Base-by-base conservation (phyloP, 2,329 filamentous ascomycete species). In the Curvularia sp. region DNA sequence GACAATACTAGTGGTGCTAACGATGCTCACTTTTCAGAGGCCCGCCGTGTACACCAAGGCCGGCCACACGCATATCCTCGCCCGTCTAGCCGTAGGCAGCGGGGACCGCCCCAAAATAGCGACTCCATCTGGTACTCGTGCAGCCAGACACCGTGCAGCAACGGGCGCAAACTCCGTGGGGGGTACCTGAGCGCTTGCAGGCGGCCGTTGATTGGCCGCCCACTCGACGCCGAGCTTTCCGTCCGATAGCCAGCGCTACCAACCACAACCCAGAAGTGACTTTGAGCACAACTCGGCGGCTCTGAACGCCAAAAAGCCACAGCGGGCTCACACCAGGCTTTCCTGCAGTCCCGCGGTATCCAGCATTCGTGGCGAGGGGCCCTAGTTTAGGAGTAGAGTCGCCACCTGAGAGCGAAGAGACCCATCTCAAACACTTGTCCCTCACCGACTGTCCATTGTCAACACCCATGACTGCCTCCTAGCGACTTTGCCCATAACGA, bases 261-360 rank as follows among this genome's bases (percentile, higher is more conserved):
- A 76, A 72, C 72, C 74, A 76, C 71, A 35, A 70, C 41, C 64
- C 55, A 55, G 51, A 53, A 55, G 51, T 67, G 63, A 65, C 68
- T 64, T 68, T 64, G 60, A 53, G 55, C 52, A 67, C 43, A 56
- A 59, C 70, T 66, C 67, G 70, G 74, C 74, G 72, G 62, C 58
- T 72, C 67, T 38, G 59, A 67, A 59, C 53, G 55, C 56, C 53
- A 44, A n/a, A n/a, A 59, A 55, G 60, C 60, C 64, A 69, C 64
- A 57, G 46, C 63, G 65, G 61, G 53, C 61, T 61, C 58, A 59
- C 61, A 54, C 62, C 61, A 68, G 57, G 53, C 50, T 47, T 44
- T 50, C 59, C 57, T 57, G 57, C 46, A 44, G 31, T 35, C 33
- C 42, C 30, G 43, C 49, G 31, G 22, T 46, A 38, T 33, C 48